Evolutionary conservation across 805 yeast species (phyloP), one percentile per base, ranked within the genome.

Genomic region (Candida insectalens): DNA sequence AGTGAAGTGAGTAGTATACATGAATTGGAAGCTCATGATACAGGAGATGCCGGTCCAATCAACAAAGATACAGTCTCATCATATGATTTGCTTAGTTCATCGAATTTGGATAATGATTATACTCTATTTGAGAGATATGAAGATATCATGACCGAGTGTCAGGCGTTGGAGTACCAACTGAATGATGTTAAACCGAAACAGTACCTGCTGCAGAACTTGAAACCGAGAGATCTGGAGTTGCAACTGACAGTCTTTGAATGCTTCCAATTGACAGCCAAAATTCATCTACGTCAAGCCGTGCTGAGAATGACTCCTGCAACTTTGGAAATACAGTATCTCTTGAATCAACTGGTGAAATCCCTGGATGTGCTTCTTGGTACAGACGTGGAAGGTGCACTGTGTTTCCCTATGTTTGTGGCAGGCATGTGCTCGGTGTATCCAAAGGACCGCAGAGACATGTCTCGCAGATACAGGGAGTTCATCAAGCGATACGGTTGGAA

Each of bases 321-420:
- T 21, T 50, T 80, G 33, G 84, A 77, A 39, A 69, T 79, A 29
- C 85, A 77, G 41, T 63, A 69, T 21, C 56, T 82, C 28, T 62
- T 69, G 22, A 63, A 63, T 33, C 76, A 74, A 40, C 58, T 81
- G 35, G 47, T 69, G 18, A 63, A 69, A 34, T 66, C 79, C 37
- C 53, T 83, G 17, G 83, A 78, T 43, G 63, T 71, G 3, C 65
- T 82, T 4, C 47, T 83, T 25, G 83, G 73, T 2, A 64, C 89
- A 0, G 67, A 72, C 1, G 77, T 81, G 28, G 87, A 82, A 46
- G 77, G 83, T 3, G 73, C 80, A 2, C 53, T 82, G 12, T 77
- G 82, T 26, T 83, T 83, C 53, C 94, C 94, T 0, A 53, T 82
- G 41, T 83, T 83, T 49, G 72, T 83, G 15, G 80, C 85, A 2